A percentile compares a stretch with the other conserved stretches of the same genome.
Conservation (phyloP, 805 yeast genomes). For the Kockiozyma suomiensis region DNA sequence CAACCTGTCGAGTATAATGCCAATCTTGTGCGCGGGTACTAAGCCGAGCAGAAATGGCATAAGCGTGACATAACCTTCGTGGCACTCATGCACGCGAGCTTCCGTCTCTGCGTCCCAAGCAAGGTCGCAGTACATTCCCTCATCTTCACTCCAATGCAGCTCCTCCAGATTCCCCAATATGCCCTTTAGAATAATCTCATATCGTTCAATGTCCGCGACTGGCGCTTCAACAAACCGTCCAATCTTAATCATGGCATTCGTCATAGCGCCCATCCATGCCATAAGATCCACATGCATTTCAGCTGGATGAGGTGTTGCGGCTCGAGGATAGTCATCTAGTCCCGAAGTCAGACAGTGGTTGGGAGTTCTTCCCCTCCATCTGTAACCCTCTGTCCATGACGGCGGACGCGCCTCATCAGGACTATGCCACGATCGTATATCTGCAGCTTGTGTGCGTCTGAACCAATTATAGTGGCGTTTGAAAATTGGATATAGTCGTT, state of each 20-base stretch:
- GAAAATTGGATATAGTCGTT: conserved; percentile 72
- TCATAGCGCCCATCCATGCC: conserved; percentile 93
- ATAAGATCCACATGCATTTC: conserved; percentile 89
- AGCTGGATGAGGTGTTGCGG: conserved; percentile 75
- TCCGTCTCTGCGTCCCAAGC: conserved; percentile 42
- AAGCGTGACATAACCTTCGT: conserved; percentile 81
- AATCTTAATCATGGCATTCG: conserved; percentile 74
- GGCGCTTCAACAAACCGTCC: conserved; percentile 62
- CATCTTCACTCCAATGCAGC: conserved; percentile 76
- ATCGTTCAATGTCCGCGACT: conserved; percentile 59
- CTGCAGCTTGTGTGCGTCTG: conserved; percentile 77
- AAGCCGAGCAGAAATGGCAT: conserved; percentile 81
- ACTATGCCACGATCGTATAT: conserved; percentile 69
- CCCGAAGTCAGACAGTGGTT: conserved; percentile 92
- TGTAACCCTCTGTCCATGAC: conserved; percentile 64
- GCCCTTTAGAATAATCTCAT: conserved; percentile 54
- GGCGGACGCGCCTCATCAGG: conserved; percentile 41
- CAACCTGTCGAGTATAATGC: conserved; percentile 57
- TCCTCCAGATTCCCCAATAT: conserved; percentile 67
- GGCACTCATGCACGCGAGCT: conserved; percentile 69
- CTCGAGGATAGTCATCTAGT: conserved; percentile 92
- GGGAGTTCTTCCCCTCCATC: conserved; percentile 92
- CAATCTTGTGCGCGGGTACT: conserved; percentile 42
- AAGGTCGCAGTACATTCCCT: conserved; percentile 77
- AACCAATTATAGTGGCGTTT: conserved; percentile 84